phyloP scores from a whole-genome alignment of 352 stramenopile genomes.

The Saprolegnia diclina region DNA sequence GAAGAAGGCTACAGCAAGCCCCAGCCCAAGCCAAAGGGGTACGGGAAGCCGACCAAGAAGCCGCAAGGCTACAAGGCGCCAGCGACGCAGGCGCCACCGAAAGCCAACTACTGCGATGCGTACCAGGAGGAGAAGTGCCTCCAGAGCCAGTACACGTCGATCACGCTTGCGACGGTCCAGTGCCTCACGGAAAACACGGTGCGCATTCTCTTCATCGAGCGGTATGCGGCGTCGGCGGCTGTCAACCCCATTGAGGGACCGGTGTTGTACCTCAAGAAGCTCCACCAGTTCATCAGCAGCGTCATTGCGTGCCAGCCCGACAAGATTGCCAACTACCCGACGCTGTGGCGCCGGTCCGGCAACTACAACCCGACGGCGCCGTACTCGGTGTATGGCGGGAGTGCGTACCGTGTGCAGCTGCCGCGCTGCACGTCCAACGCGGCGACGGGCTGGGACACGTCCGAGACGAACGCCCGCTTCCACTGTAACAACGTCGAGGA shows the following conservation, averaged over 20 bases:
- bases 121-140: conserved; percentile 21
- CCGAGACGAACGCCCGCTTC: neutral
- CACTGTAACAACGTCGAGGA: conserved; percentile 18
- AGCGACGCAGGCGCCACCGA: neutral
- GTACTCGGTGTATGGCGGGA: conserved; percentile 8
- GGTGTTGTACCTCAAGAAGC: conserved; percentile 25
- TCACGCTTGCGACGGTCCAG: conserved; percentile 18
- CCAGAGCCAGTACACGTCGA: conserved; percentile 14
- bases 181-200: conserved; percentile 24
- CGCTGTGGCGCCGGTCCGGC: conserved; percentile 13
- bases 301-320: conserved; percentile 19
- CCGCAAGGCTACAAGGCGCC: neutral
- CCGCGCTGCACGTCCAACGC: conserved; percentile 6
- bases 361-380: conserved; percentile 20
- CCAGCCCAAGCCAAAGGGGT: neutral
- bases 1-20: neutral
- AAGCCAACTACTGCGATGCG: conserved; percentile 17
- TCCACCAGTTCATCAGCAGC: conserved; percentile 20
- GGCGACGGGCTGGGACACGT: conserved; percentile 10
- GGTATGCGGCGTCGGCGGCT: conserved; percentile 11
- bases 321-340: conserved; percentile 22
- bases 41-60: conserved; percentile 15
- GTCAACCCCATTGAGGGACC: conserved; percentile 17
- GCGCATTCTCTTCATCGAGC: conserved; percentile 22
- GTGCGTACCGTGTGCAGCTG: conserved; percentile 8